Conservation (phyloP, 345 rosid species). For the Boechera retrofracta region DNA sequence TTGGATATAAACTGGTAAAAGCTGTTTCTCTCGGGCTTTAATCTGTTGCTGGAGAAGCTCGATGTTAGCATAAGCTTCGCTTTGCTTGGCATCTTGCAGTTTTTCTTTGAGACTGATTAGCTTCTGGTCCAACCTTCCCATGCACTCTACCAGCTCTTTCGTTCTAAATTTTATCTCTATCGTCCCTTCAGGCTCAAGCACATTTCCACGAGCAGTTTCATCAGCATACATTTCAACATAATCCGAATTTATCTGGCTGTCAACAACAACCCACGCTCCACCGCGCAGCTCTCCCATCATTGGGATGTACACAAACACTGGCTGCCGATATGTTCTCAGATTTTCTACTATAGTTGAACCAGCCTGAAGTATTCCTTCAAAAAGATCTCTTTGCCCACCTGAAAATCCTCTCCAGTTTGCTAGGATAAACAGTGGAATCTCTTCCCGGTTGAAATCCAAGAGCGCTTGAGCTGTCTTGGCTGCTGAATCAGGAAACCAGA, state of each 20-base stretch:
- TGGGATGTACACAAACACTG: slow-evolving; percentile 97
- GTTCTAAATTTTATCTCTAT: slow-evolving; percentile 96
- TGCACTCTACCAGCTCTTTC: slow-evolving; percentile 91
- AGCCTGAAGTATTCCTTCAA: slow-evolving; percentile 99
- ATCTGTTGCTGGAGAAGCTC: slow-evolving; percentile 76
- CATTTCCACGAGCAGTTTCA: slow-evolving; percentile 89
- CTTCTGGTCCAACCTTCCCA: slow-evolving; percentile 90
- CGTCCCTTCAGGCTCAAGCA: slow-evolving; percentile 98
- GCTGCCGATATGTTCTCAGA: slow-evolving; percentile 93
- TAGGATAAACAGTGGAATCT: slow-evolving; percentile 91
- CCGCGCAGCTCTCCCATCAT: slow-evolving; percentile 99
- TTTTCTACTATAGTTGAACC: slow-evolving; percentile 98
- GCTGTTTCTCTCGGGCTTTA: slow-evolving; percentile 79
- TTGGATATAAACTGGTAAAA: slow-evolving; percentile 87
- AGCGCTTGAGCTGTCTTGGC: slow-evolving; percentile 96
- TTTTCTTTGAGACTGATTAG: slow-evolving; percentile 66
- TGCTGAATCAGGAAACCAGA: slow-evolving; percentile 99
- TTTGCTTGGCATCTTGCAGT: slow-evolving; percentile 72
- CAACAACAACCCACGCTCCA: slow-evolving; percentile 99
- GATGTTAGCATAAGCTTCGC: slow-evolving; percentile 45
- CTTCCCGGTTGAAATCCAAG: slow-evolving; percentile 94
- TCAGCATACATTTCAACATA: slow-evolving; percentile 99
- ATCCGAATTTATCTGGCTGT: slow-evolving; percentile 89
- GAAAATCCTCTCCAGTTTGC: slow-evolving; percentile 99
- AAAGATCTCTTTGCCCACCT: slow-evolving; percentile 98